Percentiles rank a stretch among this genome's conserved stretches.
phyloP scores from a whole-genome alignment of 176 grass and related monocot genomes.

The Calamus simplicifolius region DNA sequence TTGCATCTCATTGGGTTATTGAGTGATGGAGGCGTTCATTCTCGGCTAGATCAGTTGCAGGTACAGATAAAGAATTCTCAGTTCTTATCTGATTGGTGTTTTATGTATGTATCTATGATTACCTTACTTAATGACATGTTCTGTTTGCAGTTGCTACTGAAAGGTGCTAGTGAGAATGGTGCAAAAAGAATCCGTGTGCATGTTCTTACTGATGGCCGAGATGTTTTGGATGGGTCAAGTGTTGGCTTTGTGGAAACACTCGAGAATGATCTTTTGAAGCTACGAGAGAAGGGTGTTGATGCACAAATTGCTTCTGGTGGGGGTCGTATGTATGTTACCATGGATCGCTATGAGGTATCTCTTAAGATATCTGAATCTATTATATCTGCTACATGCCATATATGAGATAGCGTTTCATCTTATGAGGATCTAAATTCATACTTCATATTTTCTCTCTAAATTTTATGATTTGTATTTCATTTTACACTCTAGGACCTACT shows the following conservation, averaged over 20 bases:
- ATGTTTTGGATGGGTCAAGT: slow-evolving; percentile 97
- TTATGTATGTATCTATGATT: too few species aligned
- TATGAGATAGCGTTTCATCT: too few species aligned
- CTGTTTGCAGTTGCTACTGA: slow-evolving; percentile 73
- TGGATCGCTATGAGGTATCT: slow-evolving; percentile 98
- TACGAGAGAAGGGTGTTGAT: slow-evolving; percentile 78
- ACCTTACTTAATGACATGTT: background rate
- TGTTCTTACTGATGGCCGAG: slow-evolving; percentile 91
- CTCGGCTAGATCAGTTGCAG: slow-evolving; percentile 91
- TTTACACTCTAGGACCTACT: too few species aligned
- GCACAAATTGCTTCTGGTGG: slow-evolving; percentile 86
- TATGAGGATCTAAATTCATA: too few species aligned
- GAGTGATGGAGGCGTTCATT: slow-evolving; percentile 98
- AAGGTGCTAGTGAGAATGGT: slow-evolving; percentile 76
- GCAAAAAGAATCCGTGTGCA: slow-evolving; percentile 95
- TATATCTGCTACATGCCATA: too few species aligned
- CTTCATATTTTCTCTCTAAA: slow-evolving; percentile 4
- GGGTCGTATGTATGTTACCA: slow-evolving; percentile 97
- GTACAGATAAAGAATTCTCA: slow-evolving; percentile 12
- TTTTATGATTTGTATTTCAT: background rate
- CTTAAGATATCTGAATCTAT: too few species aligned
- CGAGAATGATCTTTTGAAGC: slow-evolving; percentile 63
- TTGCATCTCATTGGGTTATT: slow-evolving; percentile 93
- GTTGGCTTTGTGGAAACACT: slow-evolving; percentile 83
- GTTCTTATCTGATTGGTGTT: too few species aligned